Evolutionary conservation across 2,329 filamentous ascomycete genomes (phyloP), one percentile per base, ranked within the genome.

Genomic region (Fulvia fulva): DNA sequence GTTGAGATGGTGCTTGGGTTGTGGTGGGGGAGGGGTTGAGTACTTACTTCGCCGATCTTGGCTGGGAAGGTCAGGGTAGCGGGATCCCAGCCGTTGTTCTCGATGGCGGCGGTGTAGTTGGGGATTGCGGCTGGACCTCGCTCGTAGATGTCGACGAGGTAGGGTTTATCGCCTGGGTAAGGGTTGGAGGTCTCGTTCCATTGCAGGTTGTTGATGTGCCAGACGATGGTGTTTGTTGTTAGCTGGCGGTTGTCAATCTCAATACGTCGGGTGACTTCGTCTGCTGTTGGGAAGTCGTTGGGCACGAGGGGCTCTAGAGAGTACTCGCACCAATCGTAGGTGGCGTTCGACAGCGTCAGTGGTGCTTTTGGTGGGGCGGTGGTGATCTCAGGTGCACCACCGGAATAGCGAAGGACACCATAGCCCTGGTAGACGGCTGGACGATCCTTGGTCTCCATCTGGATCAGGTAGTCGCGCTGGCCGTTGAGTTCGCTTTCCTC

Each of bases 81-180:
- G 0, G 82, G 82, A 59, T 87, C 83, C 74, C 80, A 84, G 16
- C 82, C 83, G 16, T 72, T 61, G 63, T 84, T 81, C 12, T 68
- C 67, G 0, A 83, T 22, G 0, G 83, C 83, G 0, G 73, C 75
- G 0, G 76, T 73, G 65, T 83, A 84, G 67, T 83, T 71, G 1
- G 83, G 83, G n/a, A 78, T 79, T 0, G 72, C 72, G 3, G 68
- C 64, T 21, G 75, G 69, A 2, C 78, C 78, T n/a, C 75, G 74
- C 30, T 74, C 63, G 71, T 83, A 84, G 47, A 83, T 79, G 61
- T 79, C 70, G 32, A 84, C 76, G 1, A 85, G 74, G 56, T 83
- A 80, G 0, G 83, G 83, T 34, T 65, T 54, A 47, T 67, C 63
- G n/a, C 63, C 64, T 9, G 61, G 63, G 5, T 62, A 53, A 16